Evolutionary conservation across 139 green algal genomes (phyloP).

Genomic region (Tetraselmis chui): DNA sequence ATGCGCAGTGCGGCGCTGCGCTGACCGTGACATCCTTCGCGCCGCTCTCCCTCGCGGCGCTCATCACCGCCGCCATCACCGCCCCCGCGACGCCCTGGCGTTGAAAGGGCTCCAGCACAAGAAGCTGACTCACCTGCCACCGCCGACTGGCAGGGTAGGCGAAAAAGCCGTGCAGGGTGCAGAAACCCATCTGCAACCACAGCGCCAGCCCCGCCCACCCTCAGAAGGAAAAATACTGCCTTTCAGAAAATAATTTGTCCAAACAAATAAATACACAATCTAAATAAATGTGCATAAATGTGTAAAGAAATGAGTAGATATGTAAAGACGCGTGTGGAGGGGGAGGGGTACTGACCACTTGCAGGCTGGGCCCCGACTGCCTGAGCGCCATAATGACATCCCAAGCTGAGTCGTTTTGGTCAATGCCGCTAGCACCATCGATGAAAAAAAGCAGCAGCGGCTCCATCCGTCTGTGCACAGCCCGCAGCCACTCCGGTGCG

Average conservation of each 20-base stretch:
- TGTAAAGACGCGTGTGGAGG: too few species aligned
- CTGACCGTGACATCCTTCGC: conserved; percentile 68
- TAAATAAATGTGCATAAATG: too few species aligned
- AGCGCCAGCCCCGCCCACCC: neutral
- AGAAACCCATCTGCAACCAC: conserved; percentile 44
- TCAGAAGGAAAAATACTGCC: too few species aligned
- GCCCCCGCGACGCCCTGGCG: conserved; percentile 46
- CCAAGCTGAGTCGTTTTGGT: conserved; percentile 63
- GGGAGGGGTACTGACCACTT: neutral
- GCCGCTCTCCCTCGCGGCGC: conserved; percentile 29
- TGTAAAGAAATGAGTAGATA: too few species aligned
- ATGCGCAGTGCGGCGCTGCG: neutral
- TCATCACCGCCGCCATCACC: conserved; percentile 55
- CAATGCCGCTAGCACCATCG: conserved; percentile 69
- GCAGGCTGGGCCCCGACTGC: neutral
- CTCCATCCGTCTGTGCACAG: conserved; percentile 66
- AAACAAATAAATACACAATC: too few species aligned
- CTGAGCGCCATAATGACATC: conserved; percentile 55
- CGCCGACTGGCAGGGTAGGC: conserved; percentile 56
- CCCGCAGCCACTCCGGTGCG: conserved; percentile 25
- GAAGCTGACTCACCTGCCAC: conserved; percentile 65
- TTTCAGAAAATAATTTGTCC: too few species aligned
- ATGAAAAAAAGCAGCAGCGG: conserved; percentile 81
- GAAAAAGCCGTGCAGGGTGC: conserved; percentile 78
- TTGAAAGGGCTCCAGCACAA: conserved; percentile 77